Evolutionary conservation across 2,329 filamentous ascomycete genomes (phyloP), one percentile per base, ranked within the genome.

Genomic region (Hypoxylon sp.): DNA sequence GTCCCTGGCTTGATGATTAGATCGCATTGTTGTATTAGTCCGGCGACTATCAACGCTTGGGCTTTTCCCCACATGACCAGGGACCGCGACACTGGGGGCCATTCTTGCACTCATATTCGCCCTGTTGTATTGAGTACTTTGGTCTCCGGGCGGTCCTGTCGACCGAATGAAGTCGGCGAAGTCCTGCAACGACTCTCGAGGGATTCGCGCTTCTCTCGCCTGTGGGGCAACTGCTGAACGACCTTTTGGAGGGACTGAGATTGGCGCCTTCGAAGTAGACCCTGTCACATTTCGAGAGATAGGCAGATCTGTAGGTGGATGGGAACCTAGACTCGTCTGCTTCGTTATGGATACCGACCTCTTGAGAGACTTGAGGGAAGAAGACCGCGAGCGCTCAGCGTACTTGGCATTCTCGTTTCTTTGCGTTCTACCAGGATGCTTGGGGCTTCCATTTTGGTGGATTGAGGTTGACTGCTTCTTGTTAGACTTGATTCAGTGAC

Each of bases 121-220:
- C 42, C 65, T 64, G 20, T 57, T 61, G 9, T 55, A 26, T 17
- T 51, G 55, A 15, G 55, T 12, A 4, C 25, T 45, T 11, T 41
- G 56, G 31, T 76, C 76, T 26, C 73, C 74, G n/a, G 78, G 67
- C 11, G 93, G 89, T 2, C 90, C 91, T 20, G 91, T 96, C 1
- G 88, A 89, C 52, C 90, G 87, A 64, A 96, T 90, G 68, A 96
- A 97, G 51, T 95, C 88, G 15, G 91, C 89, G 73, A 97, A 90
- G 63, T 96, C 92, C 34, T 85, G 79, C 6, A 88, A 83, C 0
- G 90, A 90, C 55, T 92, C 88, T 4, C 79, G 77, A 7, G 84
- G 79, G 6, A 89, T 77, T 55, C 88, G 82, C 1, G 91, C 86
- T 60, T 96, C 91, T 57, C 91, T 82, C 16, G 91, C 84, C 62